A percentile compares a stretch with the other conserved stretches of the same genome.
Conservation (phyloP, 2,329 filamentous ascomycete species). For the Arthrobotrys megalospora region DNA sequence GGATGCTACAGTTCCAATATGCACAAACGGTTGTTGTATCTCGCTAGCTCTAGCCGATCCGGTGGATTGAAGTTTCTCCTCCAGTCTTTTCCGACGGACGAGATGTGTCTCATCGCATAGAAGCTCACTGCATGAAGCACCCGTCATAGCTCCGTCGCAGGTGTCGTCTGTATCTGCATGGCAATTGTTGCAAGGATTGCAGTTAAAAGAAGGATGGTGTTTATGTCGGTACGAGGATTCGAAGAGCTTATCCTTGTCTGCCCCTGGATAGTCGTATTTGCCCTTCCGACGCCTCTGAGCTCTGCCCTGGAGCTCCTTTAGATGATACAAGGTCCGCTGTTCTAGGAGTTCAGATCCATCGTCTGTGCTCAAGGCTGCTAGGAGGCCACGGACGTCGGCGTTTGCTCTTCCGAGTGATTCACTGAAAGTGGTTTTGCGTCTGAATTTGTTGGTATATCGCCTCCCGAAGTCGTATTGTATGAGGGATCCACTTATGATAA, state of each 20-base stretch:
- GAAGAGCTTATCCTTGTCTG: conserved; percentile 65
- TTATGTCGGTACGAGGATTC: conserved; percentile 65
- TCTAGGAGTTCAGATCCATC: conserved; percentile 54
- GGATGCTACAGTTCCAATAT: conserved; percentile 66
- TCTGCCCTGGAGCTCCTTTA: conserved; percentile 62
- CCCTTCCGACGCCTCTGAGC: conserved; percentile 20
- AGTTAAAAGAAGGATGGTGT: conserved; percentile 62
- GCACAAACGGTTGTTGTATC: conserved; percentile 61
- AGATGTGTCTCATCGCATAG: conserved; percentile 63
- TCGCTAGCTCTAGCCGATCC: neutral
- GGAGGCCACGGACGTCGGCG: conserved; percentile 65
- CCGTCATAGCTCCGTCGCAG: conserved; percentile 63
- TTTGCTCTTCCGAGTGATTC: conserved; percentile 63
- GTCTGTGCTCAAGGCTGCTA: conserved; percentile 63
- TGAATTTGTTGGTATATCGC: conserved; percentile 61
- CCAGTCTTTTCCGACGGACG: conserved; percentile 31
- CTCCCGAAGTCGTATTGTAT: conserved; percentile 64
- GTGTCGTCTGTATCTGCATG: conserved; percentile 16
- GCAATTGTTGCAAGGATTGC: conserved; percentile 43
- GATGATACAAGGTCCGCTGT: conserved; percentile 31
- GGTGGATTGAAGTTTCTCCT: conserved; percentile 7
- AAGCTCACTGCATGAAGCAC: conserved; percentile 64
- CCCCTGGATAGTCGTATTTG: conserved; percentile 65
- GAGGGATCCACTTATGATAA: conserved; percentile 63
- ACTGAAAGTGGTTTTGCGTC: conserved; percentile 59